Percentiles rank a stretch among this genome's conserved stretches.
Conservation (phyloP, 768 basidiomycete genomes). For the Coprinopsis marcescibilis region DNA sequence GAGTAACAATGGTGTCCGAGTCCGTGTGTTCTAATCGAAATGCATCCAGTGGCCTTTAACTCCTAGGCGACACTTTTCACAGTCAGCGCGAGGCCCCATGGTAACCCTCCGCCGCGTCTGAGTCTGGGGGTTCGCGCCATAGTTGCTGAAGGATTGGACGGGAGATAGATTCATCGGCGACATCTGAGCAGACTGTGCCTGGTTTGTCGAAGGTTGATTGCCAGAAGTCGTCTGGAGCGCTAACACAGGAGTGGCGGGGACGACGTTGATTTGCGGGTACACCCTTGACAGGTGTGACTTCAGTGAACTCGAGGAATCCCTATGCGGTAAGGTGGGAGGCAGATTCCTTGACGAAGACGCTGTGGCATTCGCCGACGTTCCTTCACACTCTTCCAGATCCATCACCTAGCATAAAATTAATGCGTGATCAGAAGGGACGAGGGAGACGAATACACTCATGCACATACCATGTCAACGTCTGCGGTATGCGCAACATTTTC, state of each 20-base stretch:
- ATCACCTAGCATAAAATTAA: constrained; percentile 19
- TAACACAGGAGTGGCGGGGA: constrained; percentile 14
- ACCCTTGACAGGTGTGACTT: constrained; percentile 7
- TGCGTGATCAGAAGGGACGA: background rate
- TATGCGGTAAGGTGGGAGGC: constrained; percentile 1
- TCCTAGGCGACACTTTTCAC: constrained; percentile 57
- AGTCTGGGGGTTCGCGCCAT: background rate
- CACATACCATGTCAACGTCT: constrained; percentile 54
- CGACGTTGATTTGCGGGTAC: constrained; percentile 16
- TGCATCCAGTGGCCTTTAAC: constrained; percentile 74
- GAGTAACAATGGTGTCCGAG: too few species aligned
- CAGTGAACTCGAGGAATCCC: constrained; percentile 4
- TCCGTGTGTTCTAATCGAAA: constrained; percentile 36
- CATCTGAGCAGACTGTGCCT: background rate
- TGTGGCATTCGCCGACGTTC: background rate
- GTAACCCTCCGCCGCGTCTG: constrained; percentile 29
- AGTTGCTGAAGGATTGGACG: constrained; percentile 8
- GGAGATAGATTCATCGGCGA: constrained; percentile 19
- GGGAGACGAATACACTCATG: background rate
- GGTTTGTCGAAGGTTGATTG: background rate
- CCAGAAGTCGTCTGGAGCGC: background rate
- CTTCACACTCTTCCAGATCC: constrained; percentile 16
- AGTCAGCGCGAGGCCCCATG: constrained; percentile 69
- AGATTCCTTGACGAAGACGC: background rate
- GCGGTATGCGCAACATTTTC: constrained; percentile 13